A percentile compares a stretch with the other conserved stretches of the same genome.
Evolutionary conservation across 352 stramenopile genomes (phyloP).

Genomic region (Globisporangium nunn): DNA sequence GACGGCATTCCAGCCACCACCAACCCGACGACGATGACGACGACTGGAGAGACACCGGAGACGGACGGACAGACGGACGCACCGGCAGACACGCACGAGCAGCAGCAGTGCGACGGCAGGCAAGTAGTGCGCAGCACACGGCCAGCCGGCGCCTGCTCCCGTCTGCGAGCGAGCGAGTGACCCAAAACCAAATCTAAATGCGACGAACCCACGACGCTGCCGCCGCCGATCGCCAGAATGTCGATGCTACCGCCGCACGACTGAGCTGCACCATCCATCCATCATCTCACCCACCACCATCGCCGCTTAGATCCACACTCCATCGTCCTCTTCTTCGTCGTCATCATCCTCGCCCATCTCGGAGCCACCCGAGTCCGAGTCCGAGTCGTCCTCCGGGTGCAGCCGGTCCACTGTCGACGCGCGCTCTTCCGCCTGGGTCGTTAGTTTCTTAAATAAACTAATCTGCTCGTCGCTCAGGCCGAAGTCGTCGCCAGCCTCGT

Average conservation of each 20-base stretch:
- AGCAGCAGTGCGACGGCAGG: neutral
- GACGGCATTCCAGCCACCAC: neutral
- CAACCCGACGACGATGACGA: neutral
- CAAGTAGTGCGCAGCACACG: neutral
- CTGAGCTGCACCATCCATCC: neutral
- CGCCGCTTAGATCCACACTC: slow-evolving; percentile 82
- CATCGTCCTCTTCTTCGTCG: slow-evolving; percentile 58
- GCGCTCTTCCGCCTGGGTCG: slow-evolving; percentile 76
- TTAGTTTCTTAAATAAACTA: slow-evolving; percentile 91
- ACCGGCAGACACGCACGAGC: neutral
- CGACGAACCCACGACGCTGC: slow-evolving; percentile 11
- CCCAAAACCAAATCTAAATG: slow-evolving; percentile 1
- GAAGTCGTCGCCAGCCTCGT: slow-evolving; percentile 44
- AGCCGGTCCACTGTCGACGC: slow-evolving; percentile 79
- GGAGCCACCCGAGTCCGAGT: slow-evolving; percentile 71
- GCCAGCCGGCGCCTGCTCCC: neutral
- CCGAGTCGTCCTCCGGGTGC: slow-evolving; percentile 70
- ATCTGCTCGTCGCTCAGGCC: slow-evolving; percentile 80
- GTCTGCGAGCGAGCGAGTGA: neutral
- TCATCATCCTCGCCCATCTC: slow-evolving; percentile 27
- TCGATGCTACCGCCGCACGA: neutral
- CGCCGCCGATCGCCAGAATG: neutral
- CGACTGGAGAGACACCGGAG: neutral
- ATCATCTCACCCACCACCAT: neutral
- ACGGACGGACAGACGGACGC: too few relatives aligned